These are phyloP conservation scores for Aureobasidium pullulans DNA, from an alignment of 2,329 filamentous ascomycete genomes.

Conservation along the genomic window DNA sequence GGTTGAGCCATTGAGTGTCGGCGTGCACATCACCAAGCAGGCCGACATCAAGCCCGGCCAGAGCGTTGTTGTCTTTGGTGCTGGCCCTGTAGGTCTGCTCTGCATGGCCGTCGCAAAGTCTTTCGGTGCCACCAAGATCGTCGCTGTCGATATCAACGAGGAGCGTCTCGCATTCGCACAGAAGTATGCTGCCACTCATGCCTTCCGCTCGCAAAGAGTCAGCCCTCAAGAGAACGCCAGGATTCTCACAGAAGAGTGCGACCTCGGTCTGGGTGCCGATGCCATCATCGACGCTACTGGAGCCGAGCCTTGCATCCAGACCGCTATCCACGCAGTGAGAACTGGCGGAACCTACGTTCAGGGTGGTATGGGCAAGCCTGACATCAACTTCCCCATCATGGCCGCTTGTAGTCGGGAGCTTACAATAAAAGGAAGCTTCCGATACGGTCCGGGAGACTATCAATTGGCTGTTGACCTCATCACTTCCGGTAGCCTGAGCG, in stretches of 20 bases:
- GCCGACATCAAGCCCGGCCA: constrained; percentile 19
- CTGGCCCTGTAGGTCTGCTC: constrained; percentile 55
- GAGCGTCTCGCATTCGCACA: constrained; percentile 49
- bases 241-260: constrained; percentile 18
- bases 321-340: constrained; percentile 60
- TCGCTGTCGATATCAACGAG: constrained; percentile 53
- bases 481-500: constrained; percentile 57
- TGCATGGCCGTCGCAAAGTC: constrained; percentile 50
- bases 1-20: constrained; percentile 57
- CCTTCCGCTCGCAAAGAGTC: constrained; percentile 24
- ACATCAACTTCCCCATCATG: constrained; percentile 86
- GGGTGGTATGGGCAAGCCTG: constrained; percentile 77
- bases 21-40: constrained; percentile 39
- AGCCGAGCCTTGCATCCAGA: constrained; percentile 70
- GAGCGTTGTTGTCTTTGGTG: constrained; percentile 48
- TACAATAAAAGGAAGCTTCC: no score
- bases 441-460: constrained; percentile 57
- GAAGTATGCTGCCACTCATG: constrained; percentile 33
- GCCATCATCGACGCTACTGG: constrained; percentile 74
- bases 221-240: constrained; percentile 21
- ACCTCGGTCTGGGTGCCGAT: constrained; percentile 52
- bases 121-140: constrained; percentile 53
- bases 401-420: no score
- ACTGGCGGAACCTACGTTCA: constrained; percentile 70
- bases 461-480: constrained; percentile 72